Evolutionary conservation across 768 basidiomycete species (phyloP).

Genomic region (Lactarius quietus): DNA sequence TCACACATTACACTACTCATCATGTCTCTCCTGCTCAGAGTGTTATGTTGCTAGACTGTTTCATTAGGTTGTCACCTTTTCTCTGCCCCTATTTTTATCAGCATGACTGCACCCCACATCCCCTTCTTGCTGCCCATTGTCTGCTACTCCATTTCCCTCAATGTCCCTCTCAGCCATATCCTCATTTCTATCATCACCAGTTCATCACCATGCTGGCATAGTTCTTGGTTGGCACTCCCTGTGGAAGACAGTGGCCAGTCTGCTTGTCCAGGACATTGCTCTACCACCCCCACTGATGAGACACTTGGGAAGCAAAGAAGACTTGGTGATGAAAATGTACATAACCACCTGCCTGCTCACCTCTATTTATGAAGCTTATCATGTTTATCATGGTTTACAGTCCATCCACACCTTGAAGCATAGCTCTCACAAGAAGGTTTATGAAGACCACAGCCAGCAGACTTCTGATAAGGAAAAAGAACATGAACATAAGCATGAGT

Average conservation of each 20-base stretch:
- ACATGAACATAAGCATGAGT: constrained; percentile 63
- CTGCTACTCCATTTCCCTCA: too few species aligned
- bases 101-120: too few species aligned
- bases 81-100: too few species aligned
- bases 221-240: too few species aligned
- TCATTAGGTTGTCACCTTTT: too few species aligned
- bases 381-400: constrained; percentile 35
- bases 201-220: too few species aligned
- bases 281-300: constrained; percentile 51
- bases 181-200: too few species aligned
- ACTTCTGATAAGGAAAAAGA: constrained; percentile 59
- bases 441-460: constrained; percentile 69
- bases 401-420: constrained; percentile 75
- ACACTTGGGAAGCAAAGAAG: constrained; percentile 69
- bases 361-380: neutral
- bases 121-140: too few species aligned
- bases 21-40: too few species aligned
- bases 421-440: constrained; percentile 71
- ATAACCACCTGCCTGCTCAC: constrained; percentile 29
- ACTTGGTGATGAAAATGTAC: constrained; percentile 68
- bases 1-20: too few species aligned
- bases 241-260: constrained; percentile 56
- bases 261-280: constrained; percentile 57
- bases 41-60: too few species aligned
- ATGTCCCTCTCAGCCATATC: too few species aligned